Base-by-base conservation (phyloP, 2,329 filamentous ascomycete species). In the Alternaria brassicicola region DNA sequence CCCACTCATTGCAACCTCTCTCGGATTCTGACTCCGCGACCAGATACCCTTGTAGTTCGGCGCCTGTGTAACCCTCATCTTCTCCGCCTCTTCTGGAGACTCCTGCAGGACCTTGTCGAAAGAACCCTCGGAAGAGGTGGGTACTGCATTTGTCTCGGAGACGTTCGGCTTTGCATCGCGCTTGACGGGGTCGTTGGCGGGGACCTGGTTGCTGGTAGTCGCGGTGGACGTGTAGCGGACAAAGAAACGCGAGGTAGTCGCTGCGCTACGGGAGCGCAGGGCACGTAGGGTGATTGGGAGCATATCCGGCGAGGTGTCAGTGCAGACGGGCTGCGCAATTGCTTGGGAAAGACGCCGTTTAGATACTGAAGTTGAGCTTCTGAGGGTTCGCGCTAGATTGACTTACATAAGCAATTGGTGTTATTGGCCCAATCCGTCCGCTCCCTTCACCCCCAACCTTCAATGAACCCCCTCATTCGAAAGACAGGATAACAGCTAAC, bases 1-100 rank as follows among this genome's bases (percentile, higher is more conserved):
- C 39, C 95, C 95, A 39, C 88, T 88, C 94, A 99, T 99, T 52
- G 93, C 95, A 78, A 88, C 80, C 52, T 87, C 85, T 71, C 94
- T 85, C 36, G 92, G 88, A 78, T 87, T 87, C 84, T 99, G 95
- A 81, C 88, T 96, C 74, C 87, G 82, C 61, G 92, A 92, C 95
- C 95, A 99, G 59, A 92, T 85, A 6, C 80, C 86, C 59, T 83
- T 80, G 63, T 93, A 87, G 83, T 99, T 99, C 21, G 95, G 95
- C 30, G 94, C 92, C 83, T 99, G 95, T 78, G 83, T 79, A 55
- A 85, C 80, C 63, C 86, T 82, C 70, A 82, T 79, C 59, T 82
- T 76, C 78, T 89, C 87, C 19, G 78, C 85, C 28, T 68, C 62
- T 61, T 81, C 80, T 6, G 82, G 79, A 39, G 77, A 78, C 75